These are phyloP conservation scores for Candida pseudoviswanathii DNA, from an alignment of 1,139 yeast genomes.

Conservation along the genomic window DNA sequence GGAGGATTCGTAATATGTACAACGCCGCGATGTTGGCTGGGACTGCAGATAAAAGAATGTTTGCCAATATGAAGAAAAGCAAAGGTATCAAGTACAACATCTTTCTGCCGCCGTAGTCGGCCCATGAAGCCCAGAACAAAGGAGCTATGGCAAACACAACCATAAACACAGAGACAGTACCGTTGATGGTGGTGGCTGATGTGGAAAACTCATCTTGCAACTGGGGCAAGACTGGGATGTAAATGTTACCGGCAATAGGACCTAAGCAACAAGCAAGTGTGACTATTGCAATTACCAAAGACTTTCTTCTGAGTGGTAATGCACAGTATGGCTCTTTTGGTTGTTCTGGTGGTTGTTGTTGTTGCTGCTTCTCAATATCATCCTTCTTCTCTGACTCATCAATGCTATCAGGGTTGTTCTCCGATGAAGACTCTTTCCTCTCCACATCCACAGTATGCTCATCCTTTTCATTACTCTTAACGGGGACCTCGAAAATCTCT, in stretches of 20 bases:
- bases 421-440: neutral
- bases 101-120: constrained; percentile 62
- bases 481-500: neutral
- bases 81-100: constrained; percentile 49
- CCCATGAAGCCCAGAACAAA: constrained; percentile 55
- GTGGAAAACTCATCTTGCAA: constrained; percentile 44
- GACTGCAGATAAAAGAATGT: constrained; percentile 47
- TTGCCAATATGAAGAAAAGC: constrained; percentile 45
- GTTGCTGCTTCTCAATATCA: constrained; percentile 1
- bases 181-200: constrained; percentile 51
- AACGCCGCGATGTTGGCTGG: constrained; percentile 51
- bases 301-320: constrained; percentile 10
- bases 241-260: constrained; percentile 61
- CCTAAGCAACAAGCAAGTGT: constrained; percentile 58
- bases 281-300: constrained; percentile 25
- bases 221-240: constrained; percentile 56
- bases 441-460: neutral
- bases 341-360: neutral
- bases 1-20: constrained; percentile 46
- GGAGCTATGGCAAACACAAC: constrained; percentile 57
- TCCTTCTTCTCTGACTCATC: neutral
- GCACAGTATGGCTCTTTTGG: constrained; percentile 8
- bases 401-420: neutral
- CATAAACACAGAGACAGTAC: constrained; percentile 64
- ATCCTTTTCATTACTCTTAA: neutral